These are phyloP conservation scores for Naumovozyma castellii DNA, from an alignment of 805 yeast species.

Conservation along the genomic window DNA sequence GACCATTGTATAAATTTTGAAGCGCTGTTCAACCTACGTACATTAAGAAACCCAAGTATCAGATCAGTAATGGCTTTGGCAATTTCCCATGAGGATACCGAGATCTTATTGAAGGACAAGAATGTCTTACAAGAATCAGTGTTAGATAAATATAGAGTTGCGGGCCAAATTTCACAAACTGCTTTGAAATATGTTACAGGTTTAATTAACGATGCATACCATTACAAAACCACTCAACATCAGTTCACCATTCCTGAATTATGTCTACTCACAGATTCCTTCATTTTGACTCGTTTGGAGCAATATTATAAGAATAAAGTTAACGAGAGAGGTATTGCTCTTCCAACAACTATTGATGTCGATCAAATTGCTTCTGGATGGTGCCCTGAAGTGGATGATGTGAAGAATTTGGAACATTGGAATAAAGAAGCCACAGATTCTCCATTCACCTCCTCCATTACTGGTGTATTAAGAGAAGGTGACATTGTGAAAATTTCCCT, in stretches of 20 bases:
- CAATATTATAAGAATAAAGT: conserved; percentile 53
- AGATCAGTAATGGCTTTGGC: conserved; percentile 53
- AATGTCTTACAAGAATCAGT: conserved; percentile 55
- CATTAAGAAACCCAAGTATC: background rate
- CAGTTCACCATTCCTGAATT: conserved; percentile 54
- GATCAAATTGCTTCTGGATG: conserved; percentile 71
- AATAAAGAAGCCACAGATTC: conserved; percentile 18
- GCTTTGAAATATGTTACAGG: conserved; percentile 56
- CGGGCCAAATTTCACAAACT: conserved; percentile 84
- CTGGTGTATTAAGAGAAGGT: conserved; percentile 43
- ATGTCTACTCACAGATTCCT: conserved; percentile 75
- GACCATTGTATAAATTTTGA: conserved; percentile 1
- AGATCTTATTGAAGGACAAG: conserved; percentile 59
- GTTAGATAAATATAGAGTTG: conserved; percentile 74
- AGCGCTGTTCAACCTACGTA: no score
- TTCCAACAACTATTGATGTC: conserved; percentile 82
- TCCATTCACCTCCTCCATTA: conserved; percentile 16
- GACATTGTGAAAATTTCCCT: conserved; percentile 77
- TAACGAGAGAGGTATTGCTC: conserved; percentile 84
- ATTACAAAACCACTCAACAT: conserved; percentile 33
- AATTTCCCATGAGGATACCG: conserved; percentile 64
- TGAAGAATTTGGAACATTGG: conserved; percentile 29
- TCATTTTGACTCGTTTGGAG: conserved; percentile 49
- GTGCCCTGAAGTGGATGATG: conserved; percentile 75
- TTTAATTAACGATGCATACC: conserved; percentile 68